Base-by-base conservation (phyloP, 2,329 filamentous ascomycete species). In the Exophiala alcalophila region DNA sequence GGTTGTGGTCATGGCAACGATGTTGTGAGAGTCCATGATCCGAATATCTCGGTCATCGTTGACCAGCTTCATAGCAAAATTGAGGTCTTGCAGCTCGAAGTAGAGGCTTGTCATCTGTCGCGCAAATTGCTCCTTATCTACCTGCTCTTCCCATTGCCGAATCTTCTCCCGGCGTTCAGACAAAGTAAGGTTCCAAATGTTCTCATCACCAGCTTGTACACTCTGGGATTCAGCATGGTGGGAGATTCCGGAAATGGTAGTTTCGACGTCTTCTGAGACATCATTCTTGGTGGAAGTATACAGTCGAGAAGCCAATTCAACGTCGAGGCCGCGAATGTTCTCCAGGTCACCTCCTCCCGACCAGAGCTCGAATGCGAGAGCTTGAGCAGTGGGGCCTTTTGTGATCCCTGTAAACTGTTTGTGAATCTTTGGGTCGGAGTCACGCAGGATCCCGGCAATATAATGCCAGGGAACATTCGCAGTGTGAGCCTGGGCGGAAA, bases 1-100 rank as follows among this genome's bases (percentile, higher is more conserved):
- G 6, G 60, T 61, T 2, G 60, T 63, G 10, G 60, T 63, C 40
- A 61, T 43, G 1, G 56, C 60, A 31, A 62, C 55, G 18, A 63
- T 44, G 14, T 63, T 39, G 16, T 54, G 48, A 15, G 42, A 21
- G 16, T n/a, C 35, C 39, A 61, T 57, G 24, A 50, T 50, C 25
- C 46, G 46, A 19, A 40, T 30, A 29, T 59, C 57, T 7, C 50
- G 47, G 6, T 37, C 16, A 18, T 40, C 25, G 10, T 26, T 53
- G 12, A 61, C 47, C 19, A 52, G 47, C 18, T 49, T 53, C 31
- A 55, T 47, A 12, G 54, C 20, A 11, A 51, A 38, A 4, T 47
- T 25, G n/a, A n/a, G 25, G 4, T 38, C 35, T 19, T 25, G 36
- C 20, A 32, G 36, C n/a, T 47, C 37, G n/a, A 44, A 35, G 25